Base-by-base conservation (phyloP, 345 rosid species). In the Microcos paniculata region DNA sequence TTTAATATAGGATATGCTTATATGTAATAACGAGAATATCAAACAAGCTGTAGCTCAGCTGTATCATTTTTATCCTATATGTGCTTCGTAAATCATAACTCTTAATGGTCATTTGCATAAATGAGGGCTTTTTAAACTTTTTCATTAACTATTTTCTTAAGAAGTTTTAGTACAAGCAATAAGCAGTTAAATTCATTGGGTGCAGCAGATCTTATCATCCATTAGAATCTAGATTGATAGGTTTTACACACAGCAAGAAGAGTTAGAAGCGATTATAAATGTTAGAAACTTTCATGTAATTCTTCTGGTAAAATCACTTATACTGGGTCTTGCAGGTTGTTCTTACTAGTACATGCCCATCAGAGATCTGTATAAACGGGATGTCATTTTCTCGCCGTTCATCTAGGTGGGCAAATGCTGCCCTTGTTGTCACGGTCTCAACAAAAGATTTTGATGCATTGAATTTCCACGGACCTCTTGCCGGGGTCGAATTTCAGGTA, bases 341-440 rank as follows among this genome's bases (percentile, higher is more conserved):
- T 83, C 93, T 93, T 58, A 95, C 98, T 10, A 89, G 98, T 77
- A 93, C 97, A 59, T 76, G 84, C 79, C 94, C 96, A 52, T 85
- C 88, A 19, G 99, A 93, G 85, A 86, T 95, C 46, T 95, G 99
- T 83, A 85, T 93, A 84, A 95, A 95, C 45, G 99, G 96, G 77
- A 95, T 95, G 99, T 91, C 99, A 58, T 95, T 95, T 83, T 95
- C 98, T 83, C 94, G 92, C 13, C 96, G 97, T 76, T 85, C 98
- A 77, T 95, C 99, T 58, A 93, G 84, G 70, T 95, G 98, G 98
- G 99, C 98, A 59, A 95, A 93, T 86, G 97, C 99, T 81, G 98
- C 97, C 65, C 87, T 95, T 40, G 97, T 86, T 42, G 94, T 89
- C 78, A 85, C 90, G 24, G 94, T 93, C 65, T 93, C 99, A 45